Evolutionary conservation across 2,329 filamentous ascomycete genomes (phyloP).

Genomic region (Talaromyces albobiverticillius): DNA sequence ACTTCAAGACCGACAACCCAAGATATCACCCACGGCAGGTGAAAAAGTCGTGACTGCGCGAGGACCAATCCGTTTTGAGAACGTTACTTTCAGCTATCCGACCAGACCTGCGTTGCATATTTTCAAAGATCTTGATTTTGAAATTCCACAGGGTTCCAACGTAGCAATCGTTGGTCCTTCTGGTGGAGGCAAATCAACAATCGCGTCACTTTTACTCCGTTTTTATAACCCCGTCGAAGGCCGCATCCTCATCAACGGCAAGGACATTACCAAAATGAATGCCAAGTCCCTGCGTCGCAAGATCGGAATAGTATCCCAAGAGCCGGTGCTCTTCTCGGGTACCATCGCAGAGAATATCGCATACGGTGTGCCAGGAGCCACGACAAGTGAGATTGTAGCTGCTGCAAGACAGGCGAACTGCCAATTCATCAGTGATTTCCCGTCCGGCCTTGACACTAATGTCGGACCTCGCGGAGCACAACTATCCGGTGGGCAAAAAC

Average conservation of each 20-base stretch:
- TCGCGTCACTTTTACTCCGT: constrained; percentile 82
- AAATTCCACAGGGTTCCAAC: constrained; percentile 88
- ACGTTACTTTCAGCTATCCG: constrained; percentile 87
- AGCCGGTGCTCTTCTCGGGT: constrained; percentile 85
- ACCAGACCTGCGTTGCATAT: constrained; percentile 89
- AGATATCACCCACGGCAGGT: constrained; percentile 83
- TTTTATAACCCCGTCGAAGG: constrained; percentile 85
- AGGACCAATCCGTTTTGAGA: constrained; percentile 81
- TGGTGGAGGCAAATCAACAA: constrained; percentile 93
- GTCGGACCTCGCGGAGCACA: constrained; percentile 91
- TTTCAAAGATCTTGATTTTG: constrained; percentile 84
- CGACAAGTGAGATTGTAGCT: constrained; percentile 73
- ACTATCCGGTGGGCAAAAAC: constrained; percentile 93
- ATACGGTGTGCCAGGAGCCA: constrained; percentile 80
- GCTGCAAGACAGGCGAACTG: constrained; percentile 93
- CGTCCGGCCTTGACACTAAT: constrained; percentile 89
- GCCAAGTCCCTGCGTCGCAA: constrained; percentile 87
- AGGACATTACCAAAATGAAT: constrained; percentile 82
- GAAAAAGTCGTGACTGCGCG: constrained; percentile 75
- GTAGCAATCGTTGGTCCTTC: constrained; percentile 96
- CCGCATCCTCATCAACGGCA: constrained; percentile 76
- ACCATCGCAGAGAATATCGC: constrained; percentile 81
- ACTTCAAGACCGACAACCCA: constrained; percentile 83
- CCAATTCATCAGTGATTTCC: constrained; percentile 93
- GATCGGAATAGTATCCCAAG: constrained; percentile 93